These are phyloP conservation scores for Prunus armeniaca DNA, from an alignment of 306 rosid species.

Conservation along the genomic window DNA sequence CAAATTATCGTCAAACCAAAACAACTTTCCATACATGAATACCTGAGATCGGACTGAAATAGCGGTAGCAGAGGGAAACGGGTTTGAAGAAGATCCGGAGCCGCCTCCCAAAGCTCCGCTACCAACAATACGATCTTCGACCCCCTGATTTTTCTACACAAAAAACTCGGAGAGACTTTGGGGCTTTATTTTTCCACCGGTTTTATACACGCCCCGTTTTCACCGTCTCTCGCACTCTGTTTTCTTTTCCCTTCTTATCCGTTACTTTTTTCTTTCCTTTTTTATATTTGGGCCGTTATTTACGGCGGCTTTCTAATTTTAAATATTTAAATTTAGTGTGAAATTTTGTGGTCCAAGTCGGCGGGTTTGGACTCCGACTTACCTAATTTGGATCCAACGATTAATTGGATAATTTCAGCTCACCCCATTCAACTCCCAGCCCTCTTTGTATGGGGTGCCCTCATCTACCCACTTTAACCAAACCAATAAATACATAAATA, in stretches of 20 bases:
- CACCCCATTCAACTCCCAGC: too few relatives aligned
- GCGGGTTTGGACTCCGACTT: neutral
- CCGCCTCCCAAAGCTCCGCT: slow-evolving; percentile 21
- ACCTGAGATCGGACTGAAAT: slow-evolving; percentile 17
- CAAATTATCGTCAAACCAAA: neutral
- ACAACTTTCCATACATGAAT: neutral
- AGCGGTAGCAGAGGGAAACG: slow-evolving; percentile 11
- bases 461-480: too few relatives aligned
- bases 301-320: neutral
- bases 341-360: neutral
- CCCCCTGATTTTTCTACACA: neutral
- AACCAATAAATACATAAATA: too few relatives aligned
- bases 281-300: neutral
- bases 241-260: slow-evolving; percentile 13
- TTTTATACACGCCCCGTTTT: slow-evolving; percentile 6
- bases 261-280: neutral
- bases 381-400: neutral
- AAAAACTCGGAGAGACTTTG: neutral
- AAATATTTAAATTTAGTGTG: neutral
- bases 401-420: too few relatives aligned
- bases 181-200: slow-evolving; percentile 5
- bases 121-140: neutral
- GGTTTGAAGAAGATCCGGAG: slow-evolving; percentile 17
- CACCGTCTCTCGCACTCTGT: neutral
- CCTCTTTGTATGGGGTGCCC: too few relatives aligned